Conservation (phyloP, 2,329 filamentous ascomycete genomes). For the Colletotrichum tropicale region DNA sequence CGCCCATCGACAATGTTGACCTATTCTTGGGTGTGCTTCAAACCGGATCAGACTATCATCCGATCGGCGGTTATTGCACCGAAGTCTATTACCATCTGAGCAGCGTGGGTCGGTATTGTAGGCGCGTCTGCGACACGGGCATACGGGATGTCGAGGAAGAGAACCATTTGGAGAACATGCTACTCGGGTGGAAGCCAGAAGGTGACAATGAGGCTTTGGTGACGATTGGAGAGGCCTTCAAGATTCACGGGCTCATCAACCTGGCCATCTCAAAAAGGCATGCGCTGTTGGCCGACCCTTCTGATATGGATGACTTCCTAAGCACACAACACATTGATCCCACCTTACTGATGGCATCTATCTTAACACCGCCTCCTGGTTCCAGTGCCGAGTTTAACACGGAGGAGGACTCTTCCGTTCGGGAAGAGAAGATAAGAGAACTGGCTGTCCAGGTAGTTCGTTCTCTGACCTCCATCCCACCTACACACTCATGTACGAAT, state of each 20-base stretch:
- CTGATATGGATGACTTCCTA: neutral
- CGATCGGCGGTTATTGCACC: neutral
- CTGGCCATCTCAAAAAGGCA: neutral
- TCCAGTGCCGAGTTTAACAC: neutral
- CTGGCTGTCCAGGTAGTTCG: neutral
- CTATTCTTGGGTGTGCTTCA: neutral
- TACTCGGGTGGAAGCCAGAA: neutral
- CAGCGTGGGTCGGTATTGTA: neutral
- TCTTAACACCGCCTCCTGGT: neutral
- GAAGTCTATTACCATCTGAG: neutral
- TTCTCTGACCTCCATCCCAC: neutral
- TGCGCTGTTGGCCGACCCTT: neutral
- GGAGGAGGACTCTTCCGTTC: neutral
- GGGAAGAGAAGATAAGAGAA: neutral
- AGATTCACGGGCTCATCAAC: neutral
- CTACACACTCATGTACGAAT: neutral
- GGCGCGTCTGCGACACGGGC: neutral
- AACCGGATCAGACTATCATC: neutral
- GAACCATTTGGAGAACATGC: neutral
- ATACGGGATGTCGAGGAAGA: neutral
- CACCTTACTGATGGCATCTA: neutral
- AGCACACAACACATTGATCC: neutral
- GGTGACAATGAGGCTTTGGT: neutral
- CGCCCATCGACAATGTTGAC: neutral
- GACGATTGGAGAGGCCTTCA: neutral